A percentile compares a stretch with the other conserved stretches of the same genome.
Conservation (phyloP, 768 basidiomycete species). For the Termitomyces heimii region DNA sequence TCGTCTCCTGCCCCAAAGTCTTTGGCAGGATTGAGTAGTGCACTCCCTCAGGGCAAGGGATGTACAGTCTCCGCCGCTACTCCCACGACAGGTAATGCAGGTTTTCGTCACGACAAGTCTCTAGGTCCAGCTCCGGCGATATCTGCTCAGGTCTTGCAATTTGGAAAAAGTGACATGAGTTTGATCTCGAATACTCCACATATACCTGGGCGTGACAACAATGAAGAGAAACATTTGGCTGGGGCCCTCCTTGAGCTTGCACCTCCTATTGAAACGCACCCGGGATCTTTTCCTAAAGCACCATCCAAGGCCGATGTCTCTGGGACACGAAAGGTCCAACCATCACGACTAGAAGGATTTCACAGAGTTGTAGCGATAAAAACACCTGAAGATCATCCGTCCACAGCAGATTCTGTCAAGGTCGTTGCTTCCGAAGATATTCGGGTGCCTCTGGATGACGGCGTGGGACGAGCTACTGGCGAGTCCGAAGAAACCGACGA, state of each 20-base stretch:
- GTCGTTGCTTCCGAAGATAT: background rate
- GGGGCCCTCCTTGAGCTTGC: slow-evolving; percentile 3
- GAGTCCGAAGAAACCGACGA: background rate
- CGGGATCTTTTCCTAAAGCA: background rate
- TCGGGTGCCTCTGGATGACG: background rate
- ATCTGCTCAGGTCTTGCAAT: background rate
- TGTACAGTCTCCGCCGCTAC: background rate
- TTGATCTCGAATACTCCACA: background rate
- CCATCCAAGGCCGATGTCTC: background rate
- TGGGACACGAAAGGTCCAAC: background rate
- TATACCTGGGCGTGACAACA: background rate
- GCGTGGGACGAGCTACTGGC: background rate
- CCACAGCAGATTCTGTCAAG: background rate
- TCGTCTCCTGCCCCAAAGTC: slow-evolving; percentile 15
- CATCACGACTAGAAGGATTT: background rate
- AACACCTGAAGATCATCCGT: background rate
- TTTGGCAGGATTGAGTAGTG: background rate
- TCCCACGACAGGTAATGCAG: background rate
- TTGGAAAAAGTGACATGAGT: background rate
- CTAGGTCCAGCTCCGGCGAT: background rate
- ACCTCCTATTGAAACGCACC: slow-evolving; percentile 2
- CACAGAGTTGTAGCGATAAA: background rate
- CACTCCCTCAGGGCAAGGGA: background rate
- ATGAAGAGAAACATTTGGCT: background rate
- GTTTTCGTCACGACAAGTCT: background rate